Conservation (phyloP, 2,329 filamentous ascomycete genomes). For the Nothophaeocryptopus gaeumannii region DNA sequence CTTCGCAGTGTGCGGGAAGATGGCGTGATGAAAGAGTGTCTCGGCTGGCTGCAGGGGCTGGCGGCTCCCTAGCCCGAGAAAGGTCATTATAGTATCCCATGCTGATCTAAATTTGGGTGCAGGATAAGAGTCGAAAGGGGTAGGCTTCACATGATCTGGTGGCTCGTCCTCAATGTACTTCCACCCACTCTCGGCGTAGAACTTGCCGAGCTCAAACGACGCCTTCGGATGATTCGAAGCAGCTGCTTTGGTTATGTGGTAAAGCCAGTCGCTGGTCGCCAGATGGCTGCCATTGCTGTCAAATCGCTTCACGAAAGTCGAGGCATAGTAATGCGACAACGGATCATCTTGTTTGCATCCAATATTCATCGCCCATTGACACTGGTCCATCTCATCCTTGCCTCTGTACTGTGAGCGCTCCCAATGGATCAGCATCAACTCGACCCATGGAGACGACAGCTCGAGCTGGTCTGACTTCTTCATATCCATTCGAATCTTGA, state of each 20-base stretch:
- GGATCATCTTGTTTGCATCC: slow-evolving; percentile 45
- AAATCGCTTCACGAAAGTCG: slow-evolving; percentile 23
- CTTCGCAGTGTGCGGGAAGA: slow-evolving; percentile 27
- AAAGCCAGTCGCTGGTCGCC: slow-evolving; percentile 40
- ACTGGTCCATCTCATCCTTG: slow-evolving; percentile 22
- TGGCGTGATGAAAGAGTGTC: slow-evolving; percentile 28
- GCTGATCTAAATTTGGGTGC: background rate
- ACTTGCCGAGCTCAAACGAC: slow-evolving; percentile 38
- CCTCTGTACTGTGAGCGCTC: slow-evolving; percentile 9
- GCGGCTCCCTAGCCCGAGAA: slow-evolving; percentile 8
- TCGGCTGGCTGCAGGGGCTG: slow-evolving; percentile 14
- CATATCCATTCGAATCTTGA: background rate
- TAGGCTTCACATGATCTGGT: slow-evolving; percentile 33
- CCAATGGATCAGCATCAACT: slow-evolving; percentile 27
- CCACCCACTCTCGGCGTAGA: slow-evolving; percentile 37
- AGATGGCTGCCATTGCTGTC: slow-evolving; percentile 21
- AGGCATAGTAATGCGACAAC: slow-evolving; percentile 39
- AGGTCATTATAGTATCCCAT: background rate
- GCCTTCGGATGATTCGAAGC: slow-evolving; percentile 40
- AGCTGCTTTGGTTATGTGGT: slow-evolving; percentile 46
- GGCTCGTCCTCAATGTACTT: slow-evolving; percentile 36
- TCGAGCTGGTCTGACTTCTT: slow-evolving; percentile 17
- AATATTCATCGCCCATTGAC: slow-evolving; percentile 34
- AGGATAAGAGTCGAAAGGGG: slow-evolving; percentile 34
- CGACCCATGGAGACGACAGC: slow-evolving; percentile 33